Base-by-base conservation (phyloP, 345 rosid genomes). In the Leavenworthia alabamica region DNA sequence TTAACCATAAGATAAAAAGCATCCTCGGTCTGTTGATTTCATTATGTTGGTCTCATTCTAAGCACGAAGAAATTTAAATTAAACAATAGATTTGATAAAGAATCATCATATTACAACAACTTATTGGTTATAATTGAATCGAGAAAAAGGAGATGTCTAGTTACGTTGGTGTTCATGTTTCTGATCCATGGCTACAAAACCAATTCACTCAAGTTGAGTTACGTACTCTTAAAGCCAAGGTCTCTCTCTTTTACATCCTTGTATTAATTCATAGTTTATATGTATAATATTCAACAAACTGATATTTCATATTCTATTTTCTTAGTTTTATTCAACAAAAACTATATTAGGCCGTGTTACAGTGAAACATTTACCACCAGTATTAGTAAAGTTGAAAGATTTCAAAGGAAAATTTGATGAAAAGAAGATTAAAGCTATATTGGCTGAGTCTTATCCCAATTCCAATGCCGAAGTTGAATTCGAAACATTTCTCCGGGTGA, bases 191-290 rank as follows among this genome's bases (percentile, higher is more conserved):
- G 98, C 85, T 91, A 55, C 98, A 88, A 55, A 79, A 90, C 78
- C 95, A 91, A 73, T 91, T 91, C 83, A 88, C 98, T 48, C 95
- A 91, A 77, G 95, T 88, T n/a, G 87, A 91, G 78, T 78, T 88
- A 15, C 96, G 95, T 3, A 80, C 82, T 29, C 95, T 91, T 50
- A 83, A 91, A 76, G 83, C 96, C 70, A 83, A 80, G 86, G 96
- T 86, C 55, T 72, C 10, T 56, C 3, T 3, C 37, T 44, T 32
- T n/a, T 7, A 16, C 42, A 26, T 41, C 44, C 2, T 5, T 46
- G 6, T 41, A 61, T 22, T 32, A 33, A 44, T 33, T 46, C 23
- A 22, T 16, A 37, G 12, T 62, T 37, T 8, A 4, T 50, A 1
- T 20, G 22, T 20, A n/a, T n/a, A 16, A 9, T 19, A 27, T 28